Base-by-base conservation (phyloP, 2,329 filamentous ascomycete species). In the Lojkania enalia region DNA sequence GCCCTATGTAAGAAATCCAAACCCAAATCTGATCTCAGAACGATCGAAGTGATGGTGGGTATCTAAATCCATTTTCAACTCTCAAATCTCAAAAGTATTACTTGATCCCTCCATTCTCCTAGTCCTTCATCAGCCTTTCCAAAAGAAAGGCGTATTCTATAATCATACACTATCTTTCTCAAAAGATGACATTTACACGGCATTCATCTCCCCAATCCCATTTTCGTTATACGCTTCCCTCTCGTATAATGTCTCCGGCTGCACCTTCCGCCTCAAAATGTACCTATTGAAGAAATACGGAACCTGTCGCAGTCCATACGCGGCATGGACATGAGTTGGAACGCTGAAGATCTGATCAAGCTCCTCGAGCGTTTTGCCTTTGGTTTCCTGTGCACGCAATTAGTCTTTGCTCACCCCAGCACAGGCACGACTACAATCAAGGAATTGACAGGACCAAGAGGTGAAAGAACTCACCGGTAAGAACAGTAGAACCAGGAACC, bases 281-380 rank as follows among this genome's bases (percentile, higher is more conserved):
- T 67, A 62, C 5, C 61, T 48, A 19, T 60, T 60, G 42, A 70
- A 46, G 42, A 69, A 70, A 39, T 66, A 71, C 15, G 52, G 58
- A 12, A 70, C 32, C 45, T 66, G 58, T 12, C 57, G 49, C 3
- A 59, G 27, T 4, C 58, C 61, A 35, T 65, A 65, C 30, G 46
- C 49, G 13, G 56, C 53, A 38, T 63, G 58, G 14, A 55, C 45
- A 11, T 46, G 46, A 2, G 75, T 79, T 0, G 77, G 73, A 1
- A 82, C 75, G 1, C 70, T 72, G 58, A 82, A 82, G 13, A 82
- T 76, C 52, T 80, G 74, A 51, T 79, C 76, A 35, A 79, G 56
- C 44, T 66, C 60, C 41, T 66, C 61, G 23, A 64, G 52, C 2
- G 62, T 63, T 33, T 58, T 52, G 14, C 52, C 54, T 51, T 77